Conservation (phyloP, 306 rosid species). For the Trichosanthes cucumerina region DNA sequence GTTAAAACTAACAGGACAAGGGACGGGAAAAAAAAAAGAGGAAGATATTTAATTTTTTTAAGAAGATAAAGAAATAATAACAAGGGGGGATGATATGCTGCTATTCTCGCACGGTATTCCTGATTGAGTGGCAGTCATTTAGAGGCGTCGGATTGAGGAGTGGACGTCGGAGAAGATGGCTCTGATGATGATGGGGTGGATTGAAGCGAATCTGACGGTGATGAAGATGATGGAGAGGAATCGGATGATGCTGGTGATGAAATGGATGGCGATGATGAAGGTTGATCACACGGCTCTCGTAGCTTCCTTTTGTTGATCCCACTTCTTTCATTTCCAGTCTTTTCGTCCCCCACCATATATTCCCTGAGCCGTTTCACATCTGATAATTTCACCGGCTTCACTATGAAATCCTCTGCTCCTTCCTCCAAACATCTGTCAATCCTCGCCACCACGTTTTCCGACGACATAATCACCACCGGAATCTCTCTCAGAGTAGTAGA, state of each 20-base stretch:
- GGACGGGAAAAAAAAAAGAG: conserved; percentile 20
- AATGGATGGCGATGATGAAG: conserved; percentile 47
- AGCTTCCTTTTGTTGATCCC: conserved; percentile 60
- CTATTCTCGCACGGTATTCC: conserved; percentile 6
- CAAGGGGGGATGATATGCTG: background rate
- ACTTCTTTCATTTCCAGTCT: conserved; percentile 7
- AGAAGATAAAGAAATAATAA: background rate
- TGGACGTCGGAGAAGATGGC: conserved; percentile 37
- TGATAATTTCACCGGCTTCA: conserved; percentile 85
- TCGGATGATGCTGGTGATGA: conserved; percentile 25
- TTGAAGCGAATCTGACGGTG: conserved; percentile 10
- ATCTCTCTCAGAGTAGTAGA: conserved; percentile 61
- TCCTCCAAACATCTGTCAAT: conserved; percentile 92
- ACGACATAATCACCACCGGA: conserved; percentile 96
- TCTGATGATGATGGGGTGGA: conserved; percentile 24
- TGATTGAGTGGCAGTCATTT: conserved; percentile 40
- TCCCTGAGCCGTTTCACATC: conserved; percentile 69
- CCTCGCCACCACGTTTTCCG: conserved; percentile 86
- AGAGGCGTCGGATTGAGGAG: conserved; percentile 69
- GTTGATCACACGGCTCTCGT: conserved; percentile 34
- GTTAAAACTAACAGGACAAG: conserved; percentile 48
- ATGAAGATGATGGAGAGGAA: conserved; percentile 19
- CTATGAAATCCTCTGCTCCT: conserved; percentile 96
- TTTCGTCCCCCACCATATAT: conserved; percentile 40
- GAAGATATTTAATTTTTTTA: background rate